A percentile compares a stretch with the other conserved stretches of the same genome.
These are phyloP conservation scores for Mortierella antarctica DNA, from an alignment of 192 early-diverging fungal genomes.

Conservation along the genomic window DNA sequence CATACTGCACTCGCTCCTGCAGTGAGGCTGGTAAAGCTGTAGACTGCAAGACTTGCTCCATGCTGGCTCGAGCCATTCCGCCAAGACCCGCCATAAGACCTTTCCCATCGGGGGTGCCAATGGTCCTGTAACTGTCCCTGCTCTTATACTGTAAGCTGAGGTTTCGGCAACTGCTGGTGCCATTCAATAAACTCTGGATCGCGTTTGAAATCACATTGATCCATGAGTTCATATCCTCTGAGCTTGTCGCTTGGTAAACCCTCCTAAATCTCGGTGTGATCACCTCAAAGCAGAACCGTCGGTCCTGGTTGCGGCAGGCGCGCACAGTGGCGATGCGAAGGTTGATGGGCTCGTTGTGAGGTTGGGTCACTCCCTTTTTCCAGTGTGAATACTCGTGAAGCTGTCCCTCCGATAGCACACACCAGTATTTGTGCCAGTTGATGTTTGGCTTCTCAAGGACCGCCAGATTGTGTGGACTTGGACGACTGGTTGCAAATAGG, in stretches of 20 bases:
- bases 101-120: conserved; percentile 10
- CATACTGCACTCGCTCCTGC: conserved; percentile 35
- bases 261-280: conserved; percentile 69
- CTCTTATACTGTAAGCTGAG: conserved; percentile 23
- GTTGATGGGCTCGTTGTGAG: conserved; percentile 67
- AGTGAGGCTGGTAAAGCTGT: conserved; percentile 38
- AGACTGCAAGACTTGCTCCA: conserved; percentile 30
- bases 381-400: conserved; percentile 74
- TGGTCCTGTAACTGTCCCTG: background rate
- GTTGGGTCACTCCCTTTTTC: conserved; percentile 63
- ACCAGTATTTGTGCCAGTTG: conserved; percentile 64
- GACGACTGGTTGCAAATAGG: conserved; percentile 66
- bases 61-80: conserved; percentile 18
- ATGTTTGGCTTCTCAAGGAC: conserved; percentile 44
- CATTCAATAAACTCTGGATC: conserved; percentile 72
- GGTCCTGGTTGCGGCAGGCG: conserved; percentile 69
- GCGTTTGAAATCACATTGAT: conserved; percentile 74
- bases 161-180: conserved; percentile 56
- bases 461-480: conserved; percentile 35
- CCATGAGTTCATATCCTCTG: conserved; percentile 74
- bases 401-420: conserved; percentile 70
- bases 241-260: conserved; percentile 75
- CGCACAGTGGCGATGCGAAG: conserved; percentile 76
- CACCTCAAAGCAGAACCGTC: conserved; percentile 78
- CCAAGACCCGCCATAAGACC: conserved; percentile 25